A percentile compares a stretch with the other conserved stretches of the same genome.
Evolutionary conservation across 768 basidiomycete genomes (phyloP).

Genomic region (Boletus edulis): DNA sequence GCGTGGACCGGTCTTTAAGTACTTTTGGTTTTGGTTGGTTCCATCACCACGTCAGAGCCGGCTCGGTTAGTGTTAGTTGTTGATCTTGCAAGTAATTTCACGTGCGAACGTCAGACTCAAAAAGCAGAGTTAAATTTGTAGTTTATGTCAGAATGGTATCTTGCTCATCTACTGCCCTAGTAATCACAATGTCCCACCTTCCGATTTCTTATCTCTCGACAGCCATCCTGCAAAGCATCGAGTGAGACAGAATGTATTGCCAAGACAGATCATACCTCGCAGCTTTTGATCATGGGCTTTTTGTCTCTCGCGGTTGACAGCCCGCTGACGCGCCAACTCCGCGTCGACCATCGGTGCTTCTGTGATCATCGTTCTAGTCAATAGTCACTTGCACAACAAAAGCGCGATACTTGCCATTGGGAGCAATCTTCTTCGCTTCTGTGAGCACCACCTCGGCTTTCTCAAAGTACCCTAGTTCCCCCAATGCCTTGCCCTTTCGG

Average conservation of each 20-base stretch:
- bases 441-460: slow-evolving; percentile 64
- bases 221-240: slow-evolving; percentile 27
- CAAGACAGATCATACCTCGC: slow-evolving; percentile 48
- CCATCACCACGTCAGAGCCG: not conserved
- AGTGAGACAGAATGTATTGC: not conserved
- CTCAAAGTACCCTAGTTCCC: slow-evolving; percentile 74
- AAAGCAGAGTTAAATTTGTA: not conserved
- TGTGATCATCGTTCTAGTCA: slow-evolving; percentile 23
- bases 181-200: not conserved
- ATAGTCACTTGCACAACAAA: not conserved
- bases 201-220: slow-evolving; percentile 30
- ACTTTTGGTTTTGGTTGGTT: not conserved
- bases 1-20: not conserved
- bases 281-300: slow-evolving; percentile 65
- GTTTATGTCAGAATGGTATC: slow-evolving; percentile 19
- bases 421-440: slow-evolving; percentile 63
- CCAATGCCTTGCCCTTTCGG: slow-evolving; percentile 76
- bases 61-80: not conserved
- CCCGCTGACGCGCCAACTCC: slow-evolving; percentile 61
- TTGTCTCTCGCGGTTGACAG: slow-evolving; percentile 65
- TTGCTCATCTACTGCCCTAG: not conserved
- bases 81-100: not conserved
- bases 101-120: not conserved
- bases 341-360: slow-evolving; percentile 59
- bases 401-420: slow-evolving; percentile 43